Evolutionary conservation across 2,329 filamentous ascomycete genomes (phyloP), one percentile per base, ranked within the genome.

Genomic region (Trichoderma koningii): DNA sequence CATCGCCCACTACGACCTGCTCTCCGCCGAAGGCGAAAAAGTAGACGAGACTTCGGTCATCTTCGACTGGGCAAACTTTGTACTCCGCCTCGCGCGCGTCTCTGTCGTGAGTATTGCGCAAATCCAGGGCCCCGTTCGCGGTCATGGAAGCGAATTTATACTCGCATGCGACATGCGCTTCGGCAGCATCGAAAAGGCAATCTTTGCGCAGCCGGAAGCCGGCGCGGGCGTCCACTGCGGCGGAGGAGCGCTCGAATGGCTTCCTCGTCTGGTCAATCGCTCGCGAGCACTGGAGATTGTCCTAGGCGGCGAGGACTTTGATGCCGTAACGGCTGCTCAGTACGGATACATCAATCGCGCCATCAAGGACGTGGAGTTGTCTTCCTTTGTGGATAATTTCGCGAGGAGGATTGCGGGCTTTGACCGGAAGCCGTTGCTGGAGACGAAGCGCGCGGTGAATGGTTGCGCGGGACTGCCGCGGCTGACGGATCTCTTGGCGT

Each of bases 91-190:
- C 26, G 56, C 56, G 7, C 56, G 56, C 17, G 44, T 60, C 9
- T 30, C 56, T 3, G 44, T 26, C 23, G 45, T 60, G 0, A 60
- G 44, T 5, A 41, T 60, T 41, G 56, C 56, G 10, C 19, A 60
- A 7, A 28, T 60, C 19, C 44, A 28, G 10, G 56, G 56, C 4
- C 44, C 45, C 30, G 17, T 30, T 26, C 56, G 56, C 15, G 56
- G 56, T 6, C 30, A 50, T 28, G 56, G 56, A 17, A 60, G 56
- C 15, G 56, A 60, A 19, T 41, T 60, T 21, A 14, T 48, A 5
- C 56, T 60, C 7, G 56, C 56, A 4, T 60, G 56, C 30, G 56
- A 60, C 9, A 48, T 60, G 45, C 56, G 56, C 15, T 60, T 50
- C 19, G 56, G 44, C 15, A 60, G 56, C 15, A 12, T 60, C 7